Evolutionary conservation across 257 asterid genomes (phyloP).

Genomic region (Leptodermis oblonga): DNA sequence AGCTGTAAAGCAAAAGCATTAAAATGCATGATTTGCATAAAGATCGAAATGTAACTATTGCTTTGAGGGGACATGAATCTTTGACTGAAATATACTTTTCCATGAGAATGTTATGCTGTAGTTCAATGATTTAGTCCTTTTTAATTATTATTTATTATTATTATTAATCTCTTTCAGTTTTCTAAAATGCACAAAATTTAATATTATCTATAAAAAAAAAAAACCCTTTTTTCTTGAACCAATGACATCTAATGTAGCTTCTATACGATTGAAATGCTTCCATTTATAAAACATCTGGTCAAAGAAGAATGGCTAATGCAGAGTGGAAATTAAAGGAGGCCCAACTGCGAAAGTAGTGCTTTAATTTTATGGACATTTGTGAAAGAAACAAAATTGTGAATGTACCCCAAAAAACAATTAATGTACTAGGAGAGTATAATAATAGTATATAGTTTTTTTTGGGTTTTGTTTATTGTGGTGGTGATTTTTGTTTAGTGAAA

Average conservation of each 20-base stretch:
- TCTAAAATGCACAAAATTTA: background rate
- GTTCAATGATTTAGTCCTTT: constrained; percentile 13
- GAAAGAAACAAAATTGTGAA: constrained; percentile 12
- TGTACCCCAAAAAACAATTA: too few relatives aligned
- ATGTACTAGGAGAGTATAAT: background rate
- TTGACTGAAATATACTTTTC: constrained; percentile 15
- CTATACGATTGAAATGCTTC: background rate
- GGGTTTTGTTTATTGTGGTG: background rate
- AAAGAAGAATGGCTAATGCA: constrained; percentile 1
- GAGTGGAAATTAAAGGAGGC: background rate
- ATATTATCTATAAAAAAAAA: background rate
- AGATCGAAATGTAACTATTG: too few relatives aligned
- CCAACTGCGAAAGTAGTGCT: constrained; percentile 6
- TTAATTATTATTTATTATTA: too few relatives aligned
- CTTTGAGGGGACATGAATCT: constrained; percentile 12
- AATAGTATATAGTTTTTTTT: background rate
- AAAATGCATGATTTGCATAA: constrained; percentile 1
- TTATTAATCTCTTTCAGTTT: background rate
- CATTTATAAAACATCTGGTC: background rate
- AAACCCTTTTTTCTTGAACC: background rate
- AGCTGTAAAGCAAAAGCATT: constrained; percentile 8
- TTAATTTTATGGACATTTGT: constrained; percentile 9
- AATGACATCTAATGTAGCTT: background rate
- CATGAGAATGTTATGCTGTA: background rate
- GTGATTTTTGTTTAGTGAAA: too few relatives aligned